Percentiles rank a stretch among this genome's conserved stretches.
These are phyloP conservation scores for Penicillium desertorum DNA, from an alignment of 495 filamentous ascomycete genomes.

Conservation along the genomic window DNA sequence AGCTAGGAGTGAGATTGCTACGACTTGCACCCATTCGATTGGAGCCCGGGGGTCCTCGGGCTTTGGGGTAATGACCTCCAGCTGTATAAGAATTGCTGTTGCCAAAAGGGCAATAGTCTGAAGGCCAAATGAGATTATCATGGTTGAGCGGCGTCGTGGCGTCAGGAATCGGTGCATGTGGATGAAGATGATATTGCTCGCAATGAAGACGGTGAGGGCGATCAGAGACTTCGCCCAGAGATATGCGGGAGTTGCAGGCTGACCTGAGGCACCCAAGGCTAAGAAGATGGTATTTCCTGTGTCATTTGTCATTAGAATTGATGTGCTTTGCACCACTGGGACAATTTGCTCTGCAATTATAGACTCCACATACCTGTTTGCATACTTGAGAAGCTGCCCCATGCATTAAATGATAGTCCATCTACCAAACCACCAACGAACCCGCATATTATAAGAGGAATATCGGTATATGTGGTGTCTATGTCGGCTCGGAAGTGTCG, in stretches of 20 bases:
- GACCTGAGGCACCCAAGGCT: constrained; percentile 38
- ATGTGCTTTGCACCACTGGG: neutral
- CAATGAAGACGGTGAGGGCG: constrained; percentile 34
- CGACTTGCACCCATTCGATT: constrained; percentile 38
- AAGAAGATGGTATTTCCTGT: constrained; percentile 45
- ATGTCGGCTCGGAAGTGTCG: constrained; percentile 18
- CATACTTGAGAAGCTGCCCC: constrained; percentile 59
- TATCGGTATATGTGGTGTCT: constrained; percentile 31
- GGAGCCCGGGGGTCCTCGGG: constrained; percentile 38
- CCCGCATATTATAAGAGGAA: constrained; percentile 38
- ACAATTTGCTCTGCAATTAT: neutral
- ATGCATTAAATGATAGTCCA: constrained; percentile 46
- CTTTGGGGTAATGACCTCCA: constrained; percentile 34
- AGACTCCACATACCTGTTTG: constrained; percentile 47
- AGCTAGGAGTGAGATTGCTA: constrained; percentile 57
- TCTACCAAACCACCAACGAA: constrained; percentile 43
- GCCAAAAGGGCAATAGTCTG: constrained; percentile 54
- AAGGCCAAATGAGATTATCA: constrained; percentile 55
- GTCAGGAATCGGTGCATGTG: constrained; percentile 29
- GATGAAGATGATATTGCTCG: constrained; percentile 40
- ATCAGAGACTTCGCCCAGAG: constrained; percentile 46
- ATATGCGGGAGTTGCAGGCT: constrained; percentile 39
- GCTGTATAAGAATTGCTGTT: constrained; percentile 54
- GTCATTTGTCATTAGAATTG: neutral
- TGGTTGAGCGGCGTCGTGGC: constrained; percentile 47